Base-by-base conservation (phyloP, 352 stramenopile genomes). In the Pythium grandisporangium region DNA sequence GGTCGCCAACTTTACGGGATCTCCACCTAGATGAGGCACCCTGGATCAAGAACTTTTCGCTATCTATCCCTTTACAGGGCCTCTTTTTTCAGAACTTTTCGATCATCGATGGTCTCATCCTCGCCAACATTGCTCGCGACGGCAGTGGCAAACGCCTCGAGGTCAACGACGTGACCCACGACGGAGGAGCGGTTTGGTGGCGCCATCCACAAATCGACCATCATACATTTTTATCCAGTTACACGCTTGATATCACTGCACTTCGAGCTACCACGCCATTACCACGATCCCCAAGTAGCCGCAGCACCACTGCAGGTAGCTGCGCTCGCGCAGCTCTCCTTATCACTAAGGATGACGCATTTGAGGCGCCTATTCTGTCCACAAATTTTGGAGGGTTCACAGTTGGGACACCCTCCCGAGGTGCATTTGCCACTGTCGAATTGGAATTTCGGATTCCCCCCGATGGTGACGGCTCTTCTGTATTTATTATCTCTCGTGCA, bases 1-100 rank as follows among this genome's bases (percentile, higher is more conserved):
- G 78, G 78, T 47, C 52, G 24, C 61, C 68, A 14, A 51, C 69
- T 32, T 19, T 88, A 3, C 68, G 57, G 4, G 68, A 87, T 10
- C 69, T 82, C 20, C 51, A 71, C 19, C 24, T 61, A 1, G 60
- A 80, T 33, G 53, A 70, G 21, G 67, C 77, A 14, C 34, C 53
- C 2, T 66, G 60, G 48, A 45, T 43, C 22, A 49, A 53, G 16
- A 48, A 53, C 6, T 84, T 88, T 33, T 48, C 24, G 2, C 17
- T 60, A 3, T 32, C 50, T 30, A 38, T 60, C 2, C 67, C 75
- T 5, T 58, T 85, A 2, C 71, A 88, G 48, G 70, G 66, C 3
- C 84, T 88, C 42, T 37, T 37, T 13, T 58, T 77, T 13, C 60
- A 61, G 24, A 51, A 45, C 0, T 88, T 88, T 41, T 20, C 30